These are phyloP conservation scores for Yarrowia alimentaria DNA, from an alignment of 805 yeast genomes.

Conservation along the genomic window DNA sequence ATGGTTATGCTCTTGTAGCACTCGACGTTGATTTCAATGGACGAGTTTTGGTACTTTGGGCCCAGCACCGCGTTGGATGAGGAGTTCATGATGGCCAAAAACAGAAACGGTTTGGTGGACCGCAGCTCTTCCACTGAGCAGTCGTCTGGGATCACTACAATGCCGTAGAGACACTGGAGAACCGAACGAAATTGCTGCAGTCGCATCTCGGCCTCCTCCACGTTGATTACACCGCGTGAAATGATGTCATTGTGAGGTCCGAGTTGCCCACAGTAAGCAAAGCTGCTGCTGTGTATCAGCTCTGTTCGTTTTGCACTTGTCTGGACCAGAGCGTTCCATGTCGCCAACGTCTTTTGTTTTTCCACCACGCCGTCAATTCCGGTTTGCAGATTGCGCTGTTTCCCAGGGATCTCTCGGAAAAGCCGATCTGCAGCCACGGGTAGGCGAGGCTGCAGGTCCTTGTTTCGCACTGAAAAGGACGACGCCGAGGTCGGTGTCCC, in stretches of 20 bases:
- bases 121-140: conserved; percentile 50
- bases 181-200: conserved; percentile 49
- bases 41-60: conserved; percentile 6
- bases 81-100: conserved; percentile 63
- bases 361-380: conserved; percentile 10
- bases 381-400: conserved; percentile 4
- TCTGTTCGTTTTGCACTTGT: conserved; percentile 10
- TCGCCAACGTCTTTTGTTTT: conserved; percentile 10
- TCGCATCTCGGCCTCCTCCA: conserved; percentile 58
- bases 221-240: conserved; percentile 54
- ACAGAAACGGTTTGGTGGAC: conserved; percentile 55
- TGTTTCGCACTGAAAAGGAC: conserved; percentile 18
- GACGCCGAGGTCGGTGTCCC: conserved; percentile 10
- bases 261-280: conserved; percentile 28
- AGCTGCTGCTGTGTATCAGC: conserved; percentile 7
- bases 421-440: conserved; percentile 6
- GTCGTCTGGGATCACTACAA: conserved; percentile 52
- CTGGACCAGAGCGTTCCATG: conserved; percentile 15
- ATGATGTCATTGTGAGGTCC: conserved; percentile 43
- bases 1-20: conserved; percentile 31
- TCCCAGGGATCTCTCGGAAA: conserved; percentile 6
- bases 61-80: conserved; percentile 44
- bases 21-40: conserved; percentile 7
- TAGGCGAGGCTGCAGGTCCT: conserved; percentile 13
- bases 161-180: conserved; percentile 53